Base-by-base conservation (phyloP, 1,139 yeast genomes). In the Candida neerlandica region DNA sequence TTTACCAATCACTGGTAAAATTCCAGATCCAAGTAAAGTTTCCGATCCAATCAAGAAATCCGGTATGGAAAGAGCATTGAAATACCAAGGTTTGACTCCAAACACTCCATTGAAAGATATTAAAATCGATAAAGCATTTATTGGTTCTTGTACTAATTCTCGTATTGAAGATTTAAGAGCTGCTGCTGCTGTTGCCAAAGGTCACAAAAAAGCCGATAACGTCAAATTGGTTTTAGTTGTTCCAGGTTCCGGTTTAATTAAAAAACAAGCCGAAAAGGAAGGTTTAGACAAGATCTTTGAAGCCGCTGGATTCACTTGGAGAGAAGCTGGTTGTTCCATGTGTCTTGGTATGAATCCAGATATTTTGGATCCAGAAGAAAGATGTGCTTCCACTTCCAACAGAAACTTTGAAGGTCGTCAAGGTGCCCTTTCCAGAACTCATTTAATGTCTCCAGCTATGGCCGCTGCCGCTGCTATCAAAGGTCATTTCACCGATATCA, bases 281-380 rank as follows among this genome's bases (percentile, higher is more conserved):
- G 99, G 99, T 48, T 80, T 94, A 51, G 95, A 94, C 68, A 89
- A 89, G 75, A 81, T 94, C 53, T 94, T 94, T 62, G 84, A 78
- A 62, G 90, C 83, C 46, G 98, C 99, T 50, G 98, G 97, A 26
- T 94, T 94, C 66, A 91, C 88, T 62, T 94, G 99, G 99, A 87
- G 99, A 77, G 99, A 94, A 75, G 98, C 99, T 56, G 99, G 99
- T 55, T 94, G 99, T 74, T 92, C 98, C 46, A 94, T 94, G 99
- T 94, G 99, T 75, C 82, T 94, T 53, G 99, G 99, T 71, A 94
- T 94, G 99, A 94, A 94, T 74, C 97, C 98, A 39, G 99, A 94
- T 75, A 92, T 94, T 62, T 81, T 94, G 64, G 84, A 86, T 54
- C 98, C 98, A 43, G 82, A 88, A 65, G 99, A 94, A 72, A 85